Percentiles rank a stretch among this genome's conserved stretches.
phyloP scores from a whole-genome alignment of 2,329 filamentous ascomycete genomes.

The Trichoderma citrinoviride region DNA sequence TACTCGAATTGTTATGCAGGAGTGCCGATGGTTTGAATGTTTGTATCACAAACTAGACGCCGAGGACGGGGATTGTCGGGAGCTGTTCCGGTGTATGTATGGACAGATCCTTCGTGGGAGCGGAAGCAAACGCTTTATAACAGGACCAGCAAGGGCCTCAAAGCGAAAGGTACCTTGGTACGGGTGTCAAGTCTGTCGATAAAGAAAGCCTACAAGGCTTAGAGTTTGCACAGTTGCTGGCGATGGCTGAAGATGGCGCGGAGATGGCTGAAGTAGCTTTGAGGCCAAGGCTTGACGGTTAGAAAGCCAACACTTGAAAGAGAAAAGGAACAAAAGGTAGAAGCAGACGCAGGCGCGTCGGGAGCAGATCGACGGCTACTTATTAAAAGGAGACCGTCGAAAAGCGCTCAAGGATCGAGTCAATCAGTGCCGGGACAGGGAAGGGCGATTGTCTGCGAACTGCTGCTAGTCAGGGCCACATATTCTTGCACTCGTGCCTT shows the following conservation, averaged over 20 bases:
- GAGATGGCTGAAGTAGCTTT: conserved; percentile 17
- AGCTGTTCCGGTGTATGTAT: neutral
- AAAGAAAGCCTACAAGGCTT: neutral
- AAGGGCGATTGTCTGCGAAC: conserved; percentile 12
- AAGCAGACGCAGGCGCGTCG: conserved; percentile 8
- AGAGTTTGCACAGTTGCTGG: neutral
- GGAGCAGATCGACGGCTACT: conserved; percentile 19
- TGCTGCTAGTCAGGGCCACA: conserved; percentile 12
- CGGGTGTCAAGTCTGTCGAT: neutral
- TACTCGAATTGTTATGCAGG: too few species aligned
- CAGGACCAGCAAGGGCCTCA: neutral
- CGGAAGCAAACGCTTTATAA: too few species aligned
- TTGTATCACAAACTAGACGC: neutral
- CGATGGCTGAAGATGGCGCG: too few species aligned
- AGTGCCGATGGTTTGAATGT: too few species aligned
- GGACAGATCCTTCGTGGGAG: too few species aligned
- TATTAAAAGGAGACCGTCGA: conserved; percentile 6
- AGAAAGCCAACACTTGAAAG: neutral
- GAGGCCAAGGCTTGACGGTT: conserved; percentile 7
- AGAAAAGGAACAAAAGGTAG: too few species aligned
- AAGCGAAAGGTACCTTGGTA: neutral
- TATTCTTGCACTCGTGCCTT: neutral
- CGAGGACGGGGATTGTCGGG: neutral
- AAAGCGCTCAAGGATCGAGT: conserved; percentile 15
- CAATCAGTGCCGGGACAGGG: too few species aligned